Evolutionary conservation across 2,329 filamentous ascomycete species (phyloP), one percentile per base, ranked within the genome.

Genomic region (Neurospora sp.): DNA sequence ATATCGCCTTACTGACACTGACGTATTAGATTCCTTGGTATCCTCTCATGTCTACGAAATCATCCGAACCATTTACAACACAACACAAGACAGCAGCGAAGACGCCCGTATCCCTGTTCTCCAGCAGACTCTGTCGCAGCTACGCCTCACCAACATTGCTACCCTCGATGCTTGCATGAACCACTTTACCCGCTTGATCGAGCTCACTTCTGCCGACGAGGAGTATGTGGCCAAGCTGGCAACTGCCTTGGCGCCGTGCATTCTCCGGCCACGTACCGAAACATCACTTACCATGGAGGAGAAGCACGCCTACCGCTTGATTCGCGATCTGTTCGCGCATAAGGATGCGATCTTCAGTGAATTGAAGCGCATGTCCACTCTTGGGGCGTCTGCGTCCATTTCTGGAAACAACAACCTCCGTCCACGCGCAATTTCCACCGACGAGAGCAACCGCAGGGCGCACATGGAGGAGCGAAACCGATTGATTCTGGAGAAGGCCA

Each of bases 21-120:
- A 62, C 15, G 23, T 66, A 10, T 15, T 74, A 96, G 96, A 99
- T 81, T 98, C 96, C n/a, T 86, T 99, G 72, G 95, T 99, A 72
- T 98, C 96, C 70, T 97, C 93, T 52, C 95, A 98, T 79, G 93
- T 99, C 71, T 99, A 99, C 80, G 96, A 99, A 82, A 98, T 99
- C 78, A 90, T 99, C 78, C 94, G 97, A 82, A 98, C 93, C 1
- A 96, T 99, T 74, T 99, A 99, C 83, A 90, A 89, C 66, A 93
- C 92, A 15, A 86, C 91, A 66, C 87, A 91, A 58, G 93, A 97
- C 70, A 87, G 88, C 17, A 89, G 90, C 3, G 92, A 97, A 75
- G 86, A 89, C 68, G 90, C 92, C 13, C 91, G 96, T 68, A 87
- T 99, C 73, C 91, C 93, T 69, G 93, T 98, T 72, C 87, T 99